phyloP scores from a whole-genome alignment of 805 yeast species.

The Lipomyces yamanashiensis region DNA sequence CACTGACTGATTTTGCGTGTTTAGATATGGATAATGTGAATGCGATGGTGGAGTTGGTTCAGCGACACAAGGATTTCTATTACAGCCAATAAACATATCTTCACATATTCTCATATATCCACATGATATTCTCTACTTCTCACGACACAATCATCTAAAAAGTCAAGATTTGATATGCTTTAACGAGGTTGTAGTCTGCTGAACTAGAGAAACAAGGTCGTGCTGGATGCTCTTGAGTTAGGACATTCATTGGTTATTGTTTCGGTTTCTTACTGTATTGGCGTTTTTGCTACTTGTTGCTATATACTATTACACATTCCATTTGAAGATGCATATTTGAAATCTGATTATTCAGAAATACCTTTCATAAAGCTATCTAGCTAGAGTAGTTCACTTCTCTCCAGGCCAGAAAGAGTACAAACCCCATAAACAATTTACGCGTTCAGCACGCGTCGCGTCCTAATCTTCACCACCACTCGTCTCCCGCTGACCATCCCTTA shows the following conservation, averaged over 20 bases:
- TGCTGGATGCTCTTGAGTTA: too few species aligned
- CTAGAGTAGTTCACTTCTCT: background rate
- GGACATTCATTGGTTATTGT: too few species aligned
- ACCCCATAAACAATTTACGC: constrained; percentile 10
- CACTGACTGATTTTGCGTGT: background rate
- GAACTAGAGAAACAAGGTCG: too few species aligned
- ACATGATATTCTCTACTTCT: background rate
- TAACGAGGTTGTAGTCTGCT: too few species aligned
- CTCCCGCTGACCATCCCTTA: background rate
- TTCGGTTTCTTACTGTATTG: too few species aligned
- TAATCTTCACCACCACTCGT: background rate
- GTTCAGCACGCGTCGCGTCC: constrained; percentile 17
- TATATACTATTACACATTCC: too few species aligned
- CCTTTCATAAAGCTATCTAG: too few species aligned
- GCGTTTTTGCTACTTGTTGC: too few species aligned
- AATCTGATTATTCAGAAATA: too few species aligned
- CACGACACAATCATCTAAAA: background rate
- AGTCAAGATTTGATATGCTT: too few species aligned
- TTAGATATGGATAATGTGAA: constrained; percentile 32
- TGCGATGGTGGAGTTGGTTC: constrained; percentile 27
- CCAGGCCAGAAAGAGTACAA: background rate
- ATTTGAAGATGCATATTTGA: too few species aligned
- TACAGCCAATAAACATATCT: background rate
- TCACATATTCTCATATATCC: background rate
- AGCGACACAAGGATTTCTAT: constrained; percentile 24